phyloP scores from a whole-genome alignment of 1,284 basidiomycete genomes.

The Chiua sp. region DNA sequence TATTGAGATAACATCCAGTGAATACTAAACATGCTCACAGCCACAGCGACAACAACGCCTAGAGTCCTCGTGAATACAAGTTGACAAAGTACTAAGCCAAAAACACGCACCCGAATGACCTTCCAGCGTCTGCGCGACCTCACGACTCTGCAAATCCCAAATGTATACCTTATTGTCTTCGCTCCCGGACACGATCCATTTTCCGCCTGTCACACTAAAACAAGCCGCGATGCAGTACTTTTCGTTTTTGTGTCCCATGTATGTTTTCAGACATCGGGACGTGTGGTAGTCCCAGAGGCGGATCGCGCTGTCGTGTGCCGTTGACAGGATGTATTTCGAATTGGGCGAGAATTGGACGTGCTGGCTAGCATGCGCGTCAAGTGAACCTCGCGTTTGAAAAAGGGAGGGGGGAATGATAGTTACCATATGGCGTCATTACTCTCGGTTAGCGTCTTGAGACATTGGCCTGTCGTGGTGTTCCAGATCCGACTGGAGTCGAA shows the following conservation, averaged over 20 bases:
- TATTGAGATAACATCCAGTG: constrained; percentile 7
- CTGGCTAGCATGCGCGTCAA: constrained; percentile 54
- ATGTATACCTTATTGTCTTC: constrained; percentile 91
- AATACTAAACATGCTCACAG: constrained; percentile 46
- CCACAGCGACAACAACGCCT: constrained; percentile 80
- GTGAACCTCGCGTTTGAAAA: background rate
- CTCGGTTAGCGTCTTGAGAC: constrained; percentile 95
- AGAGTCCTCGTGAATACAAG: constrained; percentile 1
- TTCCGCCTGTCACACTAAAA: constrained; percentile 83
- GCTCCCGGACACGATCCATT: constrained; percentile 91
- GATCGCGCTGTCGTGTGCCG: constrained; percentile 90
- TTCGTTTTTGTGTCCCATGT: constrained; percentile 79
- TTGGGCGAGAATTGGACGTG: constrained; percentile 94
- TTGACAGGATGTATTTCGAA: constrained; percentile 90
- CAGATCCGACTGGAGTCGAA: constrained; percentile 81
- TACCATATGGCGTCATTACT: constrained; percentile 89
- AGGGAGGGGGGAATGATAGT: constrained; percentile 40
- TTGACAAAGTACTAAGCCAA: background rate
- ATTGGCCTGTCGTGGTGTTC: constrained; percentile 93
- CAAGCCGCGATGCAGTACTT: constrained; percentile 82
- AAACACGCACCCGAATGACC: constrained; percentile 69
- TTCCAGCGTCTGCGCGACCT: constrained; percentile 79
- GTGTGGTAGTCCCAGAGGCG: constrained; percentile 96
- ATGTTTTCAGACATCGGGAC: constrained; percentile 91
- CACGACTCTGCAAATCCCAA: constrained; percentile 91